Conservation (phyloP, 2,329 filamentous ascomycete species). For the Epichloe sibirici region DNA sequence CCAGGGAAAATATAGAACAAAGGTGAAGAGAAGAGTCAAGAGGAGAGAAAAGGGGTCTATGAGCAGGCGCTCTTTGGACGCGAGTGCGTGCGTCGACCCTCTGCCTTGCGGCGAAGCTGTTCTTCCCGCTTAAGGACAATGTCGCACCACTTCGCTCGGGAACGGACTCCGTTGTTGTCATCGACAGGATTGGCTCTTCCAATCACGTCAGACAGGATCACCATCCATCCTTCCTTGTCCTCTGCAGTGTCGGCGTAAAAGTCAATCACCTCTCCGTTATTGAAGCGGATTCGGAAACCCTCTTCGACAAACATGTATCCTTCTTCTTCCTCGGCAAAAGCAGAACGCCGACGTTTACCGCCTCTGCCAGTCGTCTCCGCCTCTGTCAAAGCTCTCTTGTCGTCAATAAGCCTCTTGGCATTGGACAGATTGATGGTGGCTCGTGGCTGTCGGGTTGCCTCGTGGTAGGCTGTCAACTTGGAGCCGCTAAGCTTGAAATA, state of each 20-base stretch:
- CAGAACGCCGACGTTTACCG: constrained; percentile 77
- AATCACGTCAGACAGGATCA: constrained; percentile 62
- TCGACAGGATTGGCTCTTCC: constrained; percentile 40
- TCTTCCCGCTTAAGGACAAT: constrained; percentile 53
- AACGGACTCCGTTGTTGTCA: constrained; percentile 27
- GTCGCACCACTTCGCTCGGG: constrained; percentile 53
- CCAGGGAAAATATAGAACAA: background rate
- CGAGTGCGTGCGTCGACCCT: constrained; percentile 39
- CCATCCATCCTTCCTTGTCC: constrained; percentile 94
- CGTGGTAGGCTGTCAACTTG: constrained; percentile 90
- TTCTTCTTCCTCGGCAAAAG: constrained; percentile 95
- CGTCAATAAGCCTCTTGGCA: constrained; percentile 85
- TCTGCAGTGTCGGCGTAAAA: constrained; percentile 86
- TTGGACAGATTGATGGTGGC: constrained; percentile 95
- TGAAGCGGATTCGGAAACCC: constrained; percentile 96
- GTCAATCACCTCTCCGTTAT: constrained; percentile 95
- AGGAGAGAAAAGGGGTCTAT: background rate
- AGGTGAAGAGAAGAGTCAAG: background rate
- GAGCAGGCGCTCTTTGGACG: constrained; percentile 45
- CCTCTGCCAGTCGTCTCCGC: constrained; percentile 67
- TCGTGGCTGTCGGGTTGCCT: constrained; percentile 86
- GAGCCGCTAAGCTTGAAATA: constrained; percentile 91
- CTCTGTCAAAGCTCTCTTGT: constrained; percentile 70
- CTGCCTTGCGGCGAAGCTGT: constrained; percentile 40
- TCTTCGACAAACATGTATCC: constrained; percentile 99